phyloP scores from a whole-genome alignment of 352 stramenopile species.

The Globisporangium abappressorium region DNA sequence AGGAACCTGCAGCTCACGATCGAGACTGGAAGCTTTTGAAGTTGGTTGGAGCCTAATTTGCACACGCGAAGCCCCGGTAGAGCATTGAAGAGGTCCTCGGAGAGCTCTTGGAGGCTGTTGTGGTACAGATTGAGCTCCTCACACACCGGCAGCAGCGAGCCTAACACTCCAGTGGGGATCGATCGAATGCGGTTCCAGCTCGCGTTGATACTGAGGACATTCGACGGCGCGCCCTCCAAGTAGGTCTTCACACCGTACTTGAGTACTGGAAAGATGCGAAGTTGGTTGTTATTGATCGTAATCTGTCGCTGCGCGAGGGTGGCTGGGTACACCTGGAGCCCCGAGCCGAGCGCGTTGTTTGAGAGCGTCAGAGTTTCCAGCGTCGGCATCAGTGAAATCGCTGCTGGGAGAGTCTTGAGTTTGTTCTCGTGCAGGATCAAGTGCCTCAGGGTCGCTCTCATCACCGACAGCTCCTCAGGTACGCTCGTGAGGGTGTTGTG shows the following conservation, averaged over 20 bases:
- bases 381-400: constrained; percentile 13
- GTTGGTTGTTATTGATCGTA: constrained; percentile 38
- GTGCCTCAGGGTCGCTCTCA: constrained; percentile 25
- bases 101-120: constrained; percentile 45
- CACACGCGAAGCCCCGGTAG: constrained; percentile 38
- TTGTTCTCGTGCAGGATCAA: constrained; percentile 48
- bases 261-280: constrained; percentile 25
- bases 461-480: constrained; percentile 33
- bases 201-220: constrained; percentile 25
- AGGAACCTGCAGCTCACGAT: constrained; percentile 33
- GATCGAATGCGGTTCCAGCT: constrained; percentile 31
- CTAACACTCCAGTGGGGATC: constrained; percentile 18
- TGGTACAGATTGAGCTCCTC: constrained; percentile 43
- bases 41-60: constrained; percentile 39
- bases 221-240: constrained; percentile 19
- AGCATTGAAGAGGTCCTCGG: constrained; percentile 33
- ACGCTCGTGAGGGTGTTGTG: constrained; percentile 35
- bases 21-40: constrained; percentile 30
- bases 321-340: constrained; percentile 26
- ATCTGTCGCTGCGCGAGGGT: constrained; percentile 20
- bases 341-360: constrained; percentile 16
- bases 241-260: constrained; percentile 7
- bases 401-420: constrained; percentile 27
- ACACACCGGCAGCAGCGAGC: constrained; percentile 24
- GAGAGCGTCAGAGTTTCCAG: constrained; percentile 29